Evolutionary conservation across 192 early-diverging fungal species (phyloP), one percentile per base, ranked within the genome.

Genomic region (Coemansia sp.): DNA sequence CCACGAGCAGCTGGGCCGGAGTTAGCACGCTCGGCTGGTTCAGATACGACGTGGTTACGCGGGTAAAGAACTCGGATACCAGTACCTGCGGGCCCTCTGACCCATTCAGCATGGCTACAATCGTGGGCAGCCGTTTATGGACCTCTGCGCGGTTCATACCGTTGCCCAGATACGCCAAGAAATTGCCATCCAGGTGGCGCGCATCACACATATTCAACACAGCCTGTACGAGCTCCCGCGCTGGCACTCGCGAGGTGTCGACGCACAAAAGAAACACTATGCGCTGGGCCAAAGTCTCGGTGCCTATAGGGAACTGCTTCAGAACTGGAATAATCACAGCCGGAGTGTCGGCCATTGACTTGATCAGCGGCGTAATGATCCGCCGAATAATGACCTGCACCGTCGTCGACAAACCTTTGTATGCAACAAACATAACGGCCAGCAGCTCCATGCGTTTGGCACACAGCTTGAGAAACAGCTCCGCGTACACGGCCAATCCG

Each of bases 1-100:
- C 65, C n/a, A 81, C 15, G 36, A 81, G 57, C 34, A 81, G 59
- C 51, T 81, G 64, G 5, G 65, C 71, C 15, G 78, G 78, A n/a
- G 71, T 81, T 44, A 81, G 42, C 10, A 15, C 40, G 51, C 78
- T 71, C 23, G 78, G 68, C 2, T 62, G 68, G 4, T 72, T 64
- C 4, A 47, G 31, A 26, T 57, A 70, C 47, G 78, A 65, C 15
- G 61, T 71, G 2, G 69, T 81, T 58, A 74, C 36, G 3, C 72
- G 71, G 4, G 42, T 26, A 21, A 74, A 81, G 37, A 59, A 55
- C 38, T 71, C 69, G 2, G 55, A 37, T 31, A 81, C 50, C 25
- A 74, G 47, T 15, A 26, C 22, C 40, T 52, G 50, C 17, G 38
- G 56, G 3, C 46, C 44, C 17, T 60, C 59, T 9, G 58, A 25